Evolutionary conservation across 306 rosid genomes (phyloP).

Genomic region (Cucumis melo): DNA sequence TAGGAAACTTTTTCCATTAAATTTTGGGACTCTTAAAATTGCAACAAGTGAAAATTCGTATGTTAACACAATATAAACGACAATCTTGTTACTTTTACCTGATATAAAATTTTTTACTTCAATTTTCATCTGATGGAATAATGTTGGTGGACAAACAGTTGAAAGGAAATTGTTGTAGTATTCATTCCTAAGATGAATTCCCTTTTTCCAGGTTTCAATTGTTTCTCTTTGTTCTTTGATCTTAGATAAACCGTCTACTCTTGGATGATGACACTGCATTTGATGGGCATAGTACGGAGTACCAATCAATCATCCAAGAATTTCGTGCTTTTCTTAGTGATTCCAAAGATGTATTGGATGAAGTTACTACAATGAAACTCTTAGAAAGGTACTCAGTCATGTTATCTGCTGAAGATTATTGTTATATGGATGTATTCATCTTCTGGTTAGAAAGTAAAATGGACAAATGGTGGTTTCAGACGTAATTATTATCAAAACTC

Average conservation of each 20-base stretch:
- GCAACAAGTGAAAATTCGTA: neutral
- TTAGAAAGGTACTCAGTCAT: slow-evolving; percentile 53
- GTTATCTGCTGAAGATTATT: slow-evolving; percentile 10
- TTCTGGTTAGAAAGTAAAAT: neutral
- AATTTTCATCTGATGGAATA: neutral
- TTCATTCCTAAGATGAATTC: slow-evolving; percentile 12
- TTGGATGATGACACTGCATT: slow-evolving; percentile 81
- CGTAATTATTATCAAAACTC: neutral
- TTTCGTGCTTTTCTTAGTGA: slow-evolving; percentile 93
- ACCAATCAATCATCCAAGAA: slow-evolving; percentile 67
- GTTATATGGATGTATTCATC: neutral
- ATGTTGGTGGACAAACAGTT: neutral
- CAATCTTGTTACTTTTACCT: neutral
- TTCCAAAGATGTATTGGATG: slow-evolving; percentile 87
- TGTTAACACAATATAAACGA: neutral
- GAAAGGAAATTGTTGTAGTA: neutral
- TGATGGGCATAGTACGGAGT: slow-evolving; percentile 54
- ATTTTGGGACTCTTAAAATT: neutral
- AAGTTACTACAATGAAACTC: slow-evolving; percentile 87
- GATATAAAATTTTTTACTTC: neutral
- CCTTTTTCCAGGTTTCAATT: neutral
- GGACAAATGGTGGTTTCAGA: neutral
- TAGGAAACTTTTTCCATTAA: neutral
- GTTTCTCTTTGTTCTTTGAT: slow-evolving; percentile 13
- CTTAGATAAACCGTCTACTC: slow-evolving; percentile 77